Conservation (phyloP, 1,284 basidiomycete species). For the Puccinia sorghi region DNA sequence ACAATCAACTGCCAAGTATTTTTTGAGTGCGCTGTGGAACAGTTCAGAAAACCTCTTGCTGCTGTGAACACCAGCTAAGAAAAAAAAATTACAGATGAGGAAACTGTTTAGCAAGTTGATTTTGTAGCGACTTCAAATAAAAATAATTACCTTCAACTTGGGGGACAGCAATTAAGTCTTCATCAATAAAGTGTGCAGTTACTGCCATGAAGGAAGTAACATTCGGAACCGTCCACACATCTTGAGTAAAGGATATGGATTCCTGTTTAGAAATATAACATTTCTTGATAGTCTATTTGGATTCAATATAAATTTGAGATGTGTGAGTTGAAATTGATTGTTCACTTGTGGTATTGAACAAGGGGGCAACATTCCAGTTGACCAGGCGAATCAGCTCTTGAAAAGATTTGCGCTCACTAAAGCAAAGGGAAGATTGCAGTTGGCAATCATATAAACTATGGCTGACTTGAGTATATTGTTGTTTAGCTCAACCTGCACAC, state of each 20-base stretch:
- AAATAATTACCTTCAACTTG: not conserved
- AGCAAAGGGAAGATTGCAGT: too few species aligned
- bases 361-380: not conserved
- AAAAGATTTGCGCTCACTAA: not conserved
- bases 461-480: too few species aligned
- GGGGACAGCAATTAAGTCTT: too few species aligned
- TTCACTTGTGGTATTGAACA: not conserved
- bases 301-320: not conserved
- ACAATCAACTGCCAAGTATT: not conserved
- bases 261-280: not conserved
- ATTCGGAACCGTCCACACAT: not conserved
- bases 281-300: not conserved
- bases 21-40: not conserved
- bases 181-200: not conserved
- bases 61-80: not conserved
- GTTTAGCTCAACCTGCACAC: too few species aligned
- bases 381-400: not conserved
- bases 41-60: slow-evolving; percentile 1
- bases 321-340: not conserved
- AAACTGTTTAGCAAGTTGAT: not conserved
- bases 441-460: too few species aligned
- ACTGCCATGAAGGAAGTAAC: not conserved
- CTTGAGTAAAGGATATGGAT: not conserved
- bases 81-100: not conserved
- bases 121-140: not conserved